Evolutionary conservation across 2,329 filamentous ascomycete genomes (phyloP).

Genomic region (Cylindrodendrum hubeiense): DNA sequence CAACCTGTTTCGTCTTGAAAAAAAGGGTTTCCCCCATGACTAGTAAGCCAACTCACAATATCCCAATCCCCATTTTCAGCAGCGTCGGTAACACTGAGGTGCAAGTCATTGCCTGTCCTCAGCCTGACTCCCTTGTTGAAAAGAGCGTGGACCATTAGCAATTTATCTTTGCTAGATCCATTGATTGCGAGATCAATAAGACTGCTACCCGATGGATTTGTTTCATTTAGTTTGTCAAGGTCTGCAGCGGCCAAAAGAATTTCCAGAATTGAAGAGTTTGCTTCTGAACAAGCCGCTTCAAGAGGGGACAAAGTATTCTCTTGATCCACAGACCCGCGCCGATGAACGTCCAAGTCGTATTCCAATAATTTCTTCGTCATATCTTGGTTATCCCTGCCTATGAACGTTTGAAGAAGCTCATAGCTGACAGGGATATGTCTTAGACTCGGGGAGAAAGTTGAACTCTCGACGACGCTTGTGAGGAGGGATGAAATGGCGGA

Average conservation of each 20-base stretch:
- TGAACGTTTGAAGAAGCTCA: background rate
- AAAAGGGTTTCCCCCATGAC: background rate
- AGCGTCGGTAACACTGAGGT: background rate
- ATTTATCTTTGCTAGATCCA: background rate
- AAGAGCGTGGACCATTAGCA: background rate
- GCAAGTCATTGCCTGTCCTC: background rate
- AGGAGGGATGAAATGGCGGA: background rate
- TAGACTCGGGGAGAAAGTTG: background rate
- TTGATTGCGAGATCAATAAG: background rate
- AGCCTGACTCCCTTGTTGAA: background rate
- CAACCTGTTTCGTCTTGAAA: background rate
- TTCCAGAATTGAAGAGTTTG: background rate
- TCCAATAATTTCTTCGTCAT: background rate
- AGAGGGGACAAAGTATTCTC: background rate
- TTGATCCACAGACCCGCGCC: no score
- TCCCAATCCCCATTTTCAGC: background rate
- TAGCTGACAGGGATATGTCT: background rate
- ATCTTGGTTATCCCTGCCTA: background rate
- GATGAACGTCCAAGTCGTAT: background rate
- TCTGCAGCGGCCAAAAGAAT: background rate
- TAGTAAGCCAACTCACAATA: background rate
- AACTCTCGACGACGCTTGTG: background rate
- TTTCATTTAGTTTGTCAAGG: background rate
- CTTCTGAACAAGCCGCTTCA: background rate
- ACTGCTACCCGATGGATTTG: background rate